Evolutionary conservation across 1,284 basidiomycete genomes (phyloP).

Genomic region (Pseudomicrostroma phylloplanum): DNA sequence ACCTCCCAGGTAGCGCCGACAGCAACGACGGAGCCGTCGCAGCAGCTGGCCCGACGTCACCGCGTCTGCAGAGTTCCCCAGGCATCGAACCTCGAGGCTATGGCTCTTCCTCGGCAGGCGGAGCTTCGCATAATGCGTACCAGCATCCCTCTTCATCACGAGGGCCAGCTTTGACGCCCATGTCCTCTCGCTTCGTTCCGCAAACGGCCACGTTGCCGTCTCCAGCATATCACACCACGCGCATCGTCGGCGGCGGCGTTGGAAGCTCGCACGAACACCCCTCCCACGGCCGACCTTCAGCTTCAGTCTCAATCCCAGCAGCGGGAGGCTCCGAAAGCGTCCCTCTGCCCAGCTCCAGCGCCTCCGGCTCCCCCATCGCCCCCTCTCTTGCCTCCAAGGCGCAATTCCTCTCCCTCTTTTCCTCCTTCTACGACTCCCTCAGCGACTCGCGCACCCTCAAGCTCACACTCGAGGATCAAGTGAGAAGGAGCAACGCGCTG

Average conservation of each 20-base stretch:
- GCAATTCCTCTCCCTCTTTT: slow-evolving; percentile 46
- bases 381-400: slow-evolving; percentile 36
- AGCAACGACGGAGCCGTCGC: too few species aligned
- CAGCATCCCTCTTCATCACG: too few species aligned
- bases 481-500: slow-evolving; percentile 42
- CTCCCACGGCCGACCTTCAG: slow-evolving; percentile 8
- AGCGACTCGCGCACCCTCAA: slow-evolving; percentile 46
- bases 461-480: slow-evolving; percentile 47
- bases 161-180: slow-evolving; percentile 5
- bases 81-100: too few species aligned
- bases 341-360: slow-evolving; percentile 7
- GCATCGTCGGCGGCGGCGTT: slow-evolving; percentile 16
- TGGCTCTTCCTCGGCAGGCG: too few species aligned
- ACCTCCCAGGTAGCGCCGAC: too few species aligned
- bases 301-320: slow-evolving; percentile 14
- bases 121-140: too few species aligned
- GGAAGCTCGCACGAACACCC: not conserved
- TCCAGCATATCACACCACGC: slow-evolving; percentile 43
- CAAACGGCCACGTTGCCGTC: slow-evolving; percentile 41
- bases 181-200: slow-evolving; percentile 25
- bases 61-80: too few species aligned
- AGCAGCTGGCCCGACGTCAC: too few species aligned
- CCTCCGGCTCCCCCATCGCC: slow-evolving; percentile 28
- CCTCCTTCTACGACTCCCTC: slow-evolving; percentile 46
- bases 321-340: too few species aligned